Conservation (phyloP, 2,329 filamentous ascomycete genomes). For the Pseudopithomyces maydicus region DNA sequence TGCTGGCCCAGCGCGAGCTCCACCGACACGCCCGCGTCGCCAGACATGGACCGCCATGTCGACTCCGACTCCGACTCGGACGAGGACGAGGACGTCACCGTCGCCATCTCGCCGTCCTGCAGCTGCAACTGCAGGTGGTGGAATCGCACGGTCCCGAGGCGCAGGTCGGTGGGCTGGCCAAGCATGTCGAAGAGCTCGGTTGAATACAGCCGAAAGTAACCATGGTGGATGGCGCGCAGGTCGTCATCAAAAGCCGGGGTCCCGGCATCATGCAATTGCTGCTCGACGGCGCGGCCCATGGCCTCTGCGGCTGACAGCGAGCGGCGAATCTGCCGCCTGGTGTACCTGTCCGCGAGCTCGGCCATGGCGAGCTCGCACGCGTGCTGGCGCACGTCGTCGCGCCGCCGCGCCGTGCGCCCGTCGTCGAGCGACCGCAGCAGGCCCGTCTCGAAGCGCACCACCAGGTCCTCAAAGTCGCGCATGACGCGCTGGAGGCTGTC, state of each 20-base stretch:
- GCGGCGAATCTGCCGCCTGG: conserved; percentile 37
- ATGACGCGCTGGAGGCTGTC: conserved; percentile 28
- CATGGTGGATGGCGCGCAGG: conserved; percentile 34
- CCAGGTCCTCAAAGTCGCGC: conserved; percentile 41
- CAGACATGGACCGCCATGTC: too few relatives aligned
- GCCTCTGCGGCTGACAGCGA: conserved; percentile 36
- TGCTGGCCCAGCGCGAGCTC: conserved; percentile 40
- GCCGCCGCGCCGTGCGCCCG: conserved; percentile 6
- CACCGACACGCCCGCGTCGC: conserved; percentile 28
- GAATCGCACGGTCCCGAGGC: conserved; percentile 43
- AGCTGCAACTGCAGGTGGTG: conserved; percentile 27
- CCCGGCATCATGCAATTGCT: conserved; percentile 28
- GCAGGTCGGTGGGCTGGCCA: conserved; percentile 40
- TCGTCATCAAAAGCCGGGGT: conserved; percentile 6
- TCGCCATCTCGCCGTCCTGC: too few relatives aligned
- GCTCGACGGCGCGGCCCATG: conserved; percentile 37
- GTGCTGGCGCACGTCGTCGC: conserved; percentile 30
- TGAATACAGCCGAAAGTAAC: conserved; percentile 44
- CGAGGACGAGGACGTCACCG: too few relatives aligned
- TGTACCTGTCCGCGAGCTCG: conserved; percentile 37
- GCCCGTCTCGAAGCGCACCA: conserved; percentile 31
- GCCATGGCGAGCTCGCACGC: conserved; percentile 40
- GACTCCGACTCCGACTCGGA: too few relatives aligned
- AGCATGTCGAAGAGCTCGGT: conserved; percentile 42
- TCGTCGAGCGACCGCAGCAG: conserved; percentile 35